Conservation (phyloP, 1,284 basidiomycete species). For the Flammula alnicola region DNA sequence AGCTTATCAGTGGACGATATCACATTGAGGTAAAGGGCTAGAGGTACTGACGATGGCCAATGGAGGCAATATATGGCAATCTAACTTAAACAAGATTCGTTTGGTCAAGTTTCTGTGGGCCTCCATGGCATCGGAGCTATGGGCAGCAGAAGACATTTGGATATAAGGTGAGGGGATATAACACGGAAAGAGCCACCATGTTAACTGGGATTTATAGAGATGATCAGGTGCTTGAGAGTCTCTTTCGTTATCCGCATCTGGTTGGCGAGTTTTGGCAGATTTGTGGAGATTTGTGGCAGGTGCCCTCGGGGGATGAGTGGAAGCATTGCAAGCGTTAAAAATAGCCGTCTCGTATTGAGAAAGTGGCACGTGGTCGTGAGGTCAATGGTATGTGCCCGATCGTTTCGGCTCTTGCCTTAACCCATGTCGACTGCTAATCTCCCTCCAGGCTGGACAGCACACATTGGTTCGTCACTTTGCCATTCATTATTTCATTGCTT, state of each 20-base stretch:
- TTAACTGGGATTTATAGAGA: slow-evolving; percentile 9
- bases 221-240: slow-evolving; percentile 13
- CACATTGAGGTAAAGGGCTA: neutral
- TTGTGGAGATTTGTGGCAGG: too few relatives aligned
- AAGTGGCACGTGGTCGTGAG: slow-evolving; percentile 8
- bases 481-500: slow-evolving; percentile 4
- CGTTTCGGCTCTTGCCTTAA: slow-evolving; percentile 1
- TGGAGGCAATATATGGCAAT: slow-evolving; percentile 57
- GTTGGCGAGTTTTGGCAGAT: too few relatives aligned
- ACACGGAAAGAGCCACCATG: neutral
- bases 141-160: neutral
- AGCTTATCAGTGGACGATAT: neutral
- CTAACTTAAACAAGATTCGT: slow-evolving; percentile 60
- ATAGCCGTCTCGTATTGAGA: too few relatives aligned
- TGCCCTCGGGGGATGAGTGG: too few relatives aligned
- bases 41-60: slow-evolving; percentile 50
- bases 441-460: slow-evolving; percentile 77
- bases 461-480: slow-evolving; percentile 51
- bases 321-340: too few relatives aligned
- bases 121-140: slow-evolving; percentile 12
- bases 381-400: slow-evolving; percentile 5
- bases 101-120: slow-evolving; percentile 39
- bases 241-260: slow-evolving; percentile 14
- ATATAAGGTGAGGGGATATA: slow-evolving; percentile 3
- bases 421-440: slow-evolving; percentile 43